phyloP scores from a whole-genome alignment of 371 early-diverging fungal species.

The Fennellomyces sp. region DNA sequence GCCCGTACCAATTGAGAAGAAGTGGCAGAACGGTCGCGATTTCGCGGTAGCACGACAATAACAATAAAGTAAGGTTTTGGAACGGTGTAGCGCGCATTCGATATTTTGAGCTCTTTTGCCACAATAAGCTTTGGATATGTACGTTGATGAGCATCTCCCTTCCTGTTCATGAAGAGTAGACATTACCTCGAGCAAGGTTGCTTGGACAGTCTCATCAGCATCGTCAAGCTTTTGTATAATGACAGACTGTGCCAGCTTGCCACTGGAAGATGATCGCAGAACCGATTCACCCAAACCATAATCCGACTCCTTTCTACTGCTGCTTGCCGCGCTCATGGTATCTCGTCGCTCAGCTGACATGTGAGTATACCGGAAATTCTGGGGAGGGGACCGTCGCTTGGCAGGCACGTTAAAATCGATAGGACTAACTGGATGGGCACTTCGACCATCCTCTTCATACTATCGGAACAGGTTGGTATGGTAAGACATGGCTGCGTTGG shows the following conservation, averaged over 20 bases:
- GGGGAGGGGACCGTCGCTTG: constrained; percentile 9
- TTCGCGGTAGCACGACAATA: constrained; percentile 36
- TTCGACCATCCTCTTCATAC: constrained; percentile 18
- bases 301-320: constrained; percentile 1
- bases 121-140: constrained; percentile 34
- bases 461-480: background rate
- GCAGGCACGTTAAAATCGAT: constrained; percentile 34
- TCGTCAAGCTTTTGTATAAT: constrained; percentile 48
- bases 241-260: constrained; percentile 45
- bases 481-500: background rate
- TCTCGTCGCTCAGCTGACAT: background rate
- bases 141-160: background rate
- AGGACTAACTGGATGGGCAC: constrained; percentile 42
- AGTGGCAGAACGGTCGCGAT: constrained; percentile 23
- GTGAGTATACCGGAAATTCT: constrained; percentile 10
- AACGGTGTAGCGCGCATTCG: constrained; percentile 49
- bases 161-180: background rate
- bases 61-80: constrained; percentile 54
- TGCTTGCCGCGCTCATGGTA: background rate
- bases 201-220: constrained; percentile 46
- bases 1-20: constrained; percentile 34
- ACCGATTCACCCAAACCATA: background rate
- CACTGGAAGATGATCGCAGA: constrained; percentile 12
- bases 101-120: constrained; percentile 51
- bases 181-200: constrained; percentile 51